These are phyloP conservation scores for Funneliformis geosporum DNA, from an alignment of 192 early-diverging fungal species.

Conservation along the genomic window DNA sequence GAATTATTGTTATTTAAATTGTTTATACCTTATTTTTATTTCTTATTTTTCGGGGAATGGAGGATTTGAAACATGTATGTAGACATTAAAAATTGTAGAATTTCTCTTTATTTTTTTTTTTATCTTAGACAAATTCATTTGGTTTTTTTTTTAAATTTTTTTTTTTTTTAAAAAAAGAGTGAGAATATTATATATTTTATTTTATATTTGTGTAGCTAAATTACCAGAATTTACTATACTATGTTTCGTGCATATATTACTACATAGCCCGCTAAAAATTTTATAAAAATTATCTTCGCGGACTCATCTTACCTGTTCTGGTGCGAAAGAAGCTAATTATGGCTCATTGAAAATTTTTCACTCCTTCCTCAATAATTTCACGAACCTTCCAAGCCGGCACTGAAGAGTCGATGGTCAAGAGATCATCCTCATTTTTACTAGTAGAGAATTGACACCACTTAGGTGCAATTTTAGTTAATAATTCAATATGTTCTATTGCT, in stretches of 20 bases:
- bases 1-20: background rate
- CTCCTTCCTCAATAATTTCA: background rate
- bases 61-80: background rate
- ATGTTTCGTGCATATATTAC: no score
- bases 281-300: no score
- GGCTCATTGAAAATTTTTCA: background rate
- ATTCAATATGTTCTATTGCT: background rate
- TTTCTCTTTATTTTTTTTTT: background rate
- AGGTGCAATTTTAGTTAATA: background rate
- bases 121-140: background rate
- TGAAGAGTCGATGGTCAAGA: background rate
- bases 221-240: no score
- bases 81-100: background rate
- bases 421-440: background rate
- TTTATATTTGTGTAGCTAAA: no score
- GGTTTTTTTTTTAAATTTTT: no score
- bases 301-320: no score
- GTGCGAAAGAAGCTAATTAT: background rate
- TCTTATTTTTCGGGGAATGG: background rate
- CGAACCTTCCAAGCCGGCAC: background rate
- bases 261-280: no score
- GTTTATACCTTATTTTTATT: background rate
- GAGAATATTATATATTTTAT: no score
- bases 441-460: background rate
- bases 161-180: background rate